Evolutionary conservation across 305 asterid species (phyloP), one percentile per base, ranked within the genome.

Genomic region (Solanum hybrid): DNA sequence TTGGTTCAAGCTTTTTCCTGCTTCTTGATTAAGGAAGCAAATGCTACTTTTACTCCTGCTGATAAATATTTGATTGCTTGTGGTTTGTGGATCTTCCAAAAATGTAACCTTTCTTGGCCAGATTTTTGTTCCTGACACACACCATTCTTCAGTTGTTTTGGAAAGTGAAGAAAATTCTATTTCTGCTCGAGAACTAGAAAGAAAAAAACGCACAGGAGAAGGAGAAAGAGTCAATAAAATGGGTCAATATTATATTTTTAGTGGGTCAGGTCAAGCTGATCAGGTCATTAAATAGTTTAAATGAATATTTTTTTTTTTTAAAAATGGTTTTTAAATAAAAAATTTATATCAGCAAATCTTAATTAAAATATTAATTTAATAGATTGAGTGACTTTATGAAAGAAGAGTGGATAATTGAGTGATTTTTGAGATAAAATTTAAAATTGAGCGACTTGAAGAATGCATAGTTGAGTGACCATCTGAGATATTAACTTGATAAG

Each of bases 41-140:
- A 90, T 91, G 96, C 97, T 87, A 92, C 95, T 77, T 97, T 93
- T 90, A 91, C 93, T 65, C 99, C 99, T 68, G 91, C 92, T 91
- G 98, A 97, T 93, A 93, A 78, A 14, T 95, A 94, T 93, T 92
- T 97, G 90, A 91, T 98, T 90, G 97, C 94, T 82, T 98, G 99
- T 92, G 99, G 99, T 94, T 82, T 98, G 99, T 92, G 99, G 99
- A 94, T 97, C 99, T 92, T 93, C 97, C 29, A 94, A 94, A 91
- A 95, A 95, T 89, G 97, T 95, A 90, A 91, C 96, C 72, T 98
- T 93, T 89, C 94, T 94, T 78, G 98, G 97, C 51, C 98, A 93
- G 80, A 95, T 94, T n/a, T 97, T 94, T 77, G 90, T 91, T 57
- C 98, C 99, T 70, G 99, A 98, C 93, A 93, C 96, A 79, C 88